Conservation (phyloP, 306 rosid genomes). For the Pterocarpus santalinus region DNA sequence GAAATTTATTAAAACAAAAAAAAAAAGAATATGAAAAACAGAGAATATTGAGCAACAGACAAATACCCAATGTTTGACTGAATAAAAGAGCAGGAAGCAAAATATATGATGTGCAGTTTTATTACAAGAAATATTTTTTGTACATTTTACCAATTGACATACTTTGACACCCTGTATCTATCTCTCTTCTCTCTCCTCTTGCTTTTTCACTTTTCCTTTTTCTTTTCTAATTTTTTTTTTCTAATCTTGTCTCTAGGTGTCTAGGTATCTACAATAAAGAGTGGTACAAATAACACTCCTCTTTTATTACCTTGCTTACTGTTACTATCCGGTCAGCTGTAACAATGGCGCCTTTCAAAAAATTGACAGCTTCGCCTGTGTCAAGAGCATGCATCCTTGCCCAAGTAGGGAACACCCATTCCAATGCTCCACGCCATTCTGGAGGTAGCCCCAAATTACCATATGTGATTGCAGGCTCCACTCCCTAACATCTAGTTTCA, state of each 20-base stretch:
- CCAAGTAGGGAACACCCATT: slow-evolving; percentile 91
- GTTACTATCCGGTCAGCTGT: slow-evolving; percentile 87
- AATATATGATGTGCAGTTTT: slow-evolving; percentile 37
- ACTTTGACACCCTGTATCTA: too few species aligned
- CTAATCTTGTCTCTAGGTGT: too few species aligned
- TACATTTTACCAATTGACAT: too few species aligned
- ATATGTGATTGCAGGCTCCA: slow-evolving; percentile 80
- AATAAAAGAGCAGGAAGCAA: slow-evolving; percentile 37
- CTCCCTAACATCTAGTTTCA: slow-evolving; percentile 68
- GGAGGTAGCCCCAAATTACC: slow-evolving; percentile 79
- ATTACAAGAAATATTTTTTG: too few species aligned
- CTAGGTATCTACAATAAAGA: too few species aligned
- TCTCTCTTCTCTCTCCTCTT: too few species aligned
- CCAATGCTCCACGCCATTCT: slow-evolving; percentile 89
- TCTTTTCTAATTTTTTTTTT: too few species aligned
- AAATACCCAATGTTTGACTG: slow-evolving; percentile 29
- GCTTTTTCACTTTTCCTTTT: too few species aligned
- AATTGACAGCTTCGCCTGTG: slow-evolving; percentile 87
- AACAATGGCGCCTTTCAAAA: slow-evolving; percentile 89
- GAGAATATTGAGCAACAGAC: slow-evolving; percentile 18
- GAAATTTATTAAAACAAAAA: neutral
- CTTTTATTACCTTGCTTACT: slow-evolving; percentile 79
- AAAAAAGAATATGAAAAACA: neutral
- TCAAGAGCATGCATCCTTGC: slow-evolving; percentile 96
- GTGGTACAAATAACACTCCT: too few species aligned